Evolutionary conservation across 495 filamentous ascomycete species (phyloP), one percentile per base, ranked within the genome.

Genomic region (Glutinoglossum americanum): DNA sequence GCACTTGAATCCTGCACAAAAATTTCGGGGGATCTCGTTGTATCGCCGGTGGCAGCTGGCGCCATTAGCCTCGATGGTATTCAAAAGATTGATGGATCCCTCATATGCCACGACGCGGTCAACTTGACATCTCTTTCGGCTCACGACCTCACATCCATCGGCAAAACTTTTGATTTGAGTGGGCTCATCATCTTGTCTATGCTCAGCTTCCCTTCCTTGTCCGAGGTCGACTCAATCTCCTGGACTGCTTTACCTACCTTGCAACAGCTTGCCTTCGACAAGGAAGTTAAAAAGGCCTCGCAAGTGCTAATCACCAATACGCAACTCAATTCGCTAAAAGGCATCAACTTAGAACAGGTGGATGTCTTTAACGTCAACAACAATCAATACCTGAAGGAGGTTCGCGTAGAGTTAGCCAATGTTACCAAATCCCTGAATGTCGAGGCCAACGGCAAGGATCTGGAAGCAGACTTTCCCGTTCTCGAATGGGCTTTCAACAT

Each of bases 251-350:
- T 96, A n/a, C 80, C 83, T 59, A 71, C 74, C 60, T 77, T 98
- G 19, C 75, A 79, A 63, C 65, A 71, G 37, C 69, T 94, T 21
- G 74, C 70, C 17, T 90, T 98, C 71, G 73, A 72, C 39, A 64
- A 69, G 30, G 65, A 69, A 32, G 64, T 69, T 60, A 64, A 67
- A 39, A 65, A 82, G 66, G 87, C 84, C 37, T 66, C 69, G 41
- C 74, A 71, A 47, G 75, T 97, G 54, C 66, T 68, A 35, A 88
- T 99, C 69, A 76, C 79, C 66, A 89, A 97, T 73, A 97, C 93
- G 56, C 75, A 79, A 65, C 76, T 97, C 60, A 73, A 67, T 65
- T 76, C 70, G 60, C 76, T 99, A 37, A 69, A 81, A 60, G 87
- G 86, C 68, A 84, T 99, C 68, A 81, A 85, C 65, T 72, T 96